Evolutionary conservation across 1,284 basidiomycete genomes (phyloP), one percentile per base, ranked within the genome.

Genomic region (Moesziomyces parantarcticus): DNA sequence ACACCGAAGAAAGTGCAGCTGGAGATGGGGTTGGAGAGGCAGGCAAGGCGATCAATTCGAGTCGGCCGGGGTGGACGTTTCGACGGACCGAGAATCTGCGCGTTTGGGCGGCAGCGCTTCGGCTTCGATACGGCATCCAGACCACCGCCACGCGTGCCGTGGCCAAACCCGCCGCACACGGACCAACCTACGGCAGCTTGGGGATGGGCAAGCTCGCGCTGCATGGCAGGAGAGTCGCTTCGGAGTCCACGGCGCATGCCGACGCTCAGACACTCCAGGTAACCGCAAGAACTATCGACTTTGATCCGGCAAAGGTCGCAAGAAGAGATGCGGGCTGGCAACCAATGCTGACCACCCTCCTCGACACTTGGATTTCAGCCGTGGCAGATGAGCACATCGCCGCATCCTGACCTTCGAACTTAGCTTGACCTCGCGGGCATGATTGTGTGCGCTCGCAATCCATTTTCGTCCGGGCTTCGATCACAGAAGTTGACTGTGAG

Each of bases 271-370:
- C 52, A 9, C 14, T 23, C 7, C 22, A 43, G 18, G 5, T 22
- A 7, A 10, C 20, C 5, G 54, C 56, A 7, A 55, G 18, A 6
- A 55, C 55, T 8, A 64, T 74, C 42, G 70, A 67, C 39, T 93
- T 94, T 74, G 91, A 93, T 77, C 89, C 92, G 0, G 88, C 88
- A 50, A 82, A 89, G 13, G 88, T 94, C 1, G 92, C 92, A 36
- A 87, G 89, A 57, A 88, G 87, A 61, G 91, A 91, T 10, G 86
- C 87, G 0, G 92, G 91, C 0, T 94, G 93, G 93, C 89, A 92
- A 55, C 85, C 86, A 21, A 92, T 93, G 90, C 86, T 94, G 13
- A 89, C 90, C 79, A 77, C 78, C 14, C 86, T 89, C 0, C 83
- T 93, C 11, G 48, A 87, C 41, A 84, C 86, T 40, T 94, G 93